Evolutionary conservation across 192 early-diverging fungal genomes (phyloP).

Genomic region (Backusella luteola): DNA sequence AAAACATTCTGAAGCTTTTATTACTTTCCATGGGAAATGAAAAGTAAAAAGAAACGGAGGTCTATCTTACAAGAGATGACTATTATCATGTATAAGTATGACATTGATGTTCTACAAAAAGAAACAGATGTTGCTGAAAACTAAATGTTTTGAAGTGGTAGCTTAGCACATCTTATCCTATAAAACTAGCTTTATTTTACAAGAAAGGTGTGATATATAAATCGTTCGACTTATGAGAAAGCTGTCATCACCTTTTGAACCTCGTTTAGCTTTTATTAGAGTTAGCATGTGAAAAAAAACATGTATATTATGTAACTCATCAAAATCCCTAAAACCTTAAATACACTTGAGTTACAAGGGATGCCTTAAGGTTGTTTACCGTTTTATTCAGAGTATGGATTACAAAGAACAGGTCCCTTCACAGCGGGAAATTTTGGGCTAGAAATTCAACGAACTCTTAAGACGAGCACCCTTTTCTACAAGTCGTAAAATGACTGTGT

Average conservation of each 20-base stretch:
- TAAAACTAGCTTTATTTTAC: background rate
- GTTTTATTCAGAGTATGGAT: background rate
- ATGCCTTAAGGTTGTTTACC: background rate
- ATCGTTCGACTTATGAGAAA: background rate
- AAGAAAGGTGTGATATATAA: background rate
- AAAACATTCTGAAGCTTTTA: background rate
- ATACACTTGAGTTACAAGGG: background rate
- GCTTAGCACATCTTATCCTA: background rate
- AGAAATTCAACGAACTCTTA: too few species aligned
- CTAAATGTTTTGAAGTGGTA: background rate
- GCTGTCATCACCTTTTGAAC: background rate
- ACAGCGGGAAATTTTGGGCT: too few species aligned
- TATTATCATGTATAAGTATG: too few species aligned
- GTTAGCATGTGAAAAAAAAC: too few species aligned
- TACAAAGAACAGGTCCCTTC: background rate
- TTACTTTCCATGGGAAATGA: background rate
- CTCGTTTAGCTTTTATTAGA: too few species aligned
- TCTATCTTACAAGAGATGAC: too few species aligned
- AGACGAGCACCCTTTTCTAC: too few species aligned
- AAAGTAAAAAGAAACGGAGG: background rate
- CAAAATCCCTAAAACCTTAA: background rate
- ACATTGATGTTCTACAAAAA: too few species aligned
- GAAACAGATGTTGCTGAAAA: background rate
- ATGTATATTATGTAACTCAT: background rate
- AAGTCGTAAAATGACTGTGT: too few species aligned